Percentiles rank a stretch among this genome's conserved stretches.
phyloP scores from a whole-genome alignment of 495 filamentous ascomycete genomes.

The Talaromyces nanjingensis region DNA sequence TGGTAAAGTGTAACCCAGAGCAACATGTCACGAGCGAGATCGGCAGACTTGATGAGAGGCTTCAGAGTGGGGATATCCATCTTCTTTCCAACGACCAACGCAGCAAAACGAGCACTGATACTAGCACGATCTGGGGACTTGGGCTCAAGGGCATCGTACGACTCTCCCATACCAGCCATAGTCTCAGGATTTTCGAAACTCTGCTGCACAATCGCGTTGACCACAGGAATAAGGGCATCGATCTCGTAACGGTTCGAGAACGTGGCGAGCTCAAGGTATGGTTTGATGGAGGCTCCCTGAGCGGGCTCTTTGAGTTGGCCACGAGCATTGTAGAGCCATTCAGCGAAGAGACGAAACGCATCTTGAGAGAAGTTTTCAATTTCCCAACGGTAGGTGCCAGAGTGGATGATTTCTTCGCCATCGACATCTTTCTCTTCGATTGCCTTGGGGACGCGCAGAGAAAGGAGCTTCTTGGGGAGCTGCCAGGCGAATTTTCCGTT shows the following conservation, averaged over 20 bases:
- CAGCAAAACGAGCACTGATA: slow-evolving; percentile 4
- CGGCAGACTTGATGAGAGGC: neutral
- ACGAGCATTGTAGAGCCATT: slow-evolving; percentile 5
- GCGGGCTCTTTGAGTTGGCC: neutral
- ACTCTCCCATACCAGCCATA: neutral
- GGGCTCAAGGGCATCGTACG: neutral
- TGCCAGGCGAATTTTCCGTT: slow-evolving; percentile 6
- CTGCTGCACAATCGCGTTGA: neutral
- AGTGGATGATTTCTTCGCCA: neutral
- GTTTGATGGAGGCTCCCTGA: neutral
- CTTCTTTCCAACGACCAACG: neutral
- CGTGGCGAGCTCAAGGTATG: neutral
- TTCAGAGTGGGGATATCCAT: neutral
- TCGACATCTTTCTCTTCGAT: neutral
- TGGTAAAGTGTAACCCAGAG: neutral
- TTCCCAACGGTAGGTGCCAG: neutral
- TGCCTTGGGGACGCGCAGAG: neutral
- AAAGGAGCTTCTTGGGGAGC: neutral
- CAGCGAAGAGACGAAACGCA: slow-evolving; percentile 3
- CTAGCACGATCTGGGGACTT: neutral
- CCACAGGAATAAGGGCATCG: neutral
- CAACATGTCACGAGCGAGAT: neutral
- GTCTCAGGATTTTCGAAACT: neutral
- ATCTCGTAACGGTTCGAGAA: neutral
- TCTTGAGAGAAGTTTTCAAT: neutral